Conservation (phyloP, 441 rosid species). For the Pelargonium cotyledonis region DNA sequence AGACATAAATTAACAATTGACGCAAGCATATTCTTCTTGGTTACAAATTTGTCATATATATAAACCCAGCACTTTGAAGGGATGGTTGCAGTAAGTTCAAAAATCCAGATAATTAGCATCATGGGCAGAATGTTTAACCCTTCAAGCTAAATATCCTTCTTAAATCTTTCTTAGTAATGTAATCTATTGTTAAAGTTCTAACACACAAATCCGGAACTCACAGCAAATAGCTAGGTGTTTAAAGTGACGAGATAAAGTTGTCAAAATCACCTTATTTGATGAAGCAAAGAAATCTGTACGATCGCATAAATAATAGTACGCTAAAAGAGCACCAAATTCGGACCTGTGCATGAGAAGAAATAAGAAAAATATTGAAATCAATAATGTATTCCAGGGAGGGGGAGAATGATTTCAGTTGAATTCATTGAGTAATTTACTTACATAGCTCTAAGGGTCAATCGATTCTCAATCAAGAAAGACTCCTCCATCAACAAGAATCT, state of each 20-base stretch:
- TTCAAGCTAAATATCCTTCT: conserved; percentile 1
- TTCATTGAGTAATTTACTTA: conserved; percentile 27
- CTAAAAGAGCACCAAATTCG: conserved; percentile 70
- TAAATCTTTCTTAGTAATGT: neutral
- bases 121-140: neutral
- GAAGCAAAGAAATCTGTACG: conserved; percentile 69
- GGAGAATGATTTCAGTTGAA: neutral
- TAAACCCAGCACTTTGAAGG: neutral
- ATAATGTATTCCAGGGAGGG: neutral
- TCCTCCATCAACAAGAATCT: conserved; percentile 48
- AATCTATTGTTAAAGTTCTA: neutral
- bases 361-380: neutral
- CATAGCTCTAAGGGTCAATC: conserved; percentile 80
- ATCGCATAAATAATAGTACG: conserved; percentile 70
- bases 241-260: neutral
- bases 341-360: conserved; percentile 43
- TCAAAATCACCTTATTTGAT: conserved; percentile 59
- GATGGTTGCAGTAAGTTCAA: neutral
- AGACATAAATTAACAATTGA: neutral
- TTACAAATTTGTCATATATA: neutral
- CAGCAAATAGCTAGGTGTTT: conserved; percentile 8
- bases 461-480: conserved; percentile 84
- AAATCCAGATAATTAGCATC: neutral
- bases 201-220: neutral
- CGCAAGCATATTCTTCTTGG: too few relatives aligned